These are phyloP conservation scores for Magnolia officinalis DNA, from an alignment of 164 flowering plant genomes.

Conservation along the genomic window DNA sequence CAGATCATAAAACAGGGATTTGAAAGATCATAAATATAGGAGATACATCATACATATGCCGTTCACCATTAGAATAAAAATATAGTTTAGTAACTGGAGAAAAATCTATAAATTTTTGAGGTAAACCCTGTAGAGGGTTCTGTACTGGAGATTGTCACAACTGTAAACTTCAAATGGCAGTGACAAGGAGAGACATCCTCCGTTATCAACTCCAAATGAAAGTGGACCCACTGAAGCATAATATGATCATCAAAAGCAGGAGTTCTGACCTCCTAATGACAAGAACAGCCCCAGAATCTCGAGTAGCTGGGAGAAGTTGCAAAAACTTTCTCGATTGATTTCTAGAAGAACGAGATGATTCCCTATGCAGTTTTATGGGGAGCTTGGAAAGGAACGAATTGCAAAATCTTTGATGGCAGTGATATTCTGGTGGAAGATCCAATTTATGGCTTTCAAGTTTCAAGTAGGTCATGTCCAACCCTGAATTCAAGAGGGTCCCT, in stretches of 20 bases:
- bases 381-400: no score
- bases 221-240: background rate
- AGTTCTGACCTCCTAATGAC: background rate
- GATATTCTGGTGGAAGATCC: no score
- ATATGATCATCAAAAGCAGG: background rate
- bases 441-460: no score
- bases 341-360: no score
- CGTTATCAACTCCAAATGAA: background rate
- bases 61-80: background rate
- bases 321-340: no score
- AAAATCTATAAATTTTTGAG: background rate
- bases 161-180: background rate
- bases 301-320: background rate
- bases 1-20: background rate
- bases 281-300: background rate
- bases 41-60: background rate
- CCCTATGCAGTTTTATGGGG: no score
- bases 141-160: background rate
- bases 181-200: background rate
- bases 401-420: no score
- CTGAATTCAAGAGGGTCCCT: no score
- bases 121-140: background rate
- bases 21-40: background rate
- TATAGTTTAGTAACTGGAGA: background rate
- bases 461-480: no score